A percentile compares a stretch with the other conserved stretches of the same genome.
Conservation (phyloP, 257 asterid genomes). For the Handroanthus guayacan region DNA sequence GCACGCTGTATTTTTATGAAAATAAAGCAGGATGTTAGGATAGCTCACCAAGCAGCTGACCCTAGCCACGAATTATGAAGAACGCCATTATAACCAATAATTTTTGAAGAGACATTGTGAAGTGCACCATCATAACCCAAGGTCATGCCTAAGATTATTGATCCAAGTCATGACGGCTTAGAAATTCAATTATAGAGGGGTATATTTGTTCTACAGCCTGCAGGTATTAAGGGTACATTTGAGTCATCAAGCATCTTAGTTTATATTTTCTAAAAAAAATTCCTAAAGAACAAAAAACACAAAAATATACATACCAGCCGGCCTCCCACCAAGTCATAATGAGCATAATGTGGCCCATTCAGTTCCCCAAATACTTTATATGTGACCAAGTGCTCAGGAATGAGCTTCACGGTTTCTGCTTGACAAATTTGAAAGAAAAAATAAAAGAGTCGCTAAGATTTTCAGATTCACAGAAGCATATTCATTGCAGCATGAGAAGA, state of each 20-base stretch:
- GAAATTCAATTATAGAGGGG: conserved; percentile 76
- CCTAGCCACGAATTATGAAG: conserved; percentile 2
- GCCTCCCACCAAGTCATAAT: conserved; percentile 96
- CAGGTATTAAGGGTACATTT: conserved; percentile 31
- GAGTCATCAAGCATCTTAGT: conserved; percentile 21
- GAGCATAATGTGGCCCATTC: conserved; percentile 95
- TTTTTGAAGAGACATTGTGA: background rate
- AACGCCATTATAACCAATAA: conserved; percentile 12
- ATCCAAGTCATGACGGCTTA: conserved; percentile 56
- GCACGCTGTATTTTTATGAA: background rate
- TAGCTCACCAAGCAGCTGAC: conserved; percentile 37
- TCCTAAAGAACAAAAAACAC: conserved; percentile 6
- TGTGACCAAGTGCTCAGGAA: conserved; percentile 78
- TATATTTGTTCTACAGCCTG: conserved; percentile 84
- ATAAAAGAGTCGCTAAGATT: conserved; percentile 3
- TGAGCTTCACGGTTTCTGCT: conserved; percentile 80
- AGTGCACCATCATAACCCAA: conserved; percentile 8
- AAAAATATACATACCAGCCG: conserved; percentile 62
- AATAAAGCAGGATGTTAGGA: conserved; percentile 17
- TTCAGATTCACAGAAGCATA: background rate
- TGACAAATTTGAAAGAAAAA: conserved; percentile 26
- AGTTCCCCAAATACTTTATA: conserved; percentile 81
- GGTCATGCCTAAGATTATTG: conserved; percentile 30
- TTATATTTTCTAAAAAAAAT: conserved; percentile 6
- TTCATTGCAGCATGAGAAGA: conserved; percentile 27